Evolutionary conservation across 2,329 filamentous ascomycete genomes (phyloP), one percentile per base, ranked within the genome.

Genomic region (Penicillium sp.): DNA sequence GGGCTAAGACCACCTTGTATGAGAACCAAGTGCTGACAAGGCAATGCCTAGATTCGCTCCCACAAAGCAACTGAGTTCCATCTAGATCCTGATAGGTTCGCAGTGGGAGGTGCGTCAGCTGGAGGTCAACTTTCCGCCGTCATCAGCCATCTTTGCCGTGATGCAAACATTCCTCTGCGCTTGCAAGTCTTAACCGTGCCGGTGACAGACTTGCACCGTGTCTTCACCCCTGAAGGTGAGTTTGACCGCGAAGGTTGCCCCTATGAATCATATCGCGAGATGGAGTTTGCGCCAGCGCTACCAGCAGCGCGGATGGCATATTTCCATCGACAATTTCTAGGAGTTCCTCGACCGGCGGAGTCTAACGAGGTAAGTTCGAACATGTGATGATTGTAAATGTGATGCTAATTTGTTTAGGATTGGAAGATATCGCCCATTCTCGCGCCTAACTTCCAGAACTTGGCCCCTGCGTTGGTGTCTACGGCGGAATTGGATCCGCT

Each of bases 361-460:
- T 74, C 71, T 21, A 64, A 68, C 17, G 69, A 75, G 56, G 75
- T 77, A 56, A 65, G 71, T 63, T 43, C 35, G 38, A 6, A 13
- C 15, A 21, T 41, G 48, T 5, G 13, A 37, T 27, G 8, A 37
- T 51, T 29, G 27, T 21, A 43, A 50, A 40, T 33, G 43, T 21
- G 19, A 23, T 33, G 42, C 61, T 66, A 35, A 69, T 47, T 51
- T 10, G 17, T 9, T 4, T 47, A 76, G 73, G 72, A 77, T 57
- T 77, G 75, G 75, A 76, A 73, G 52, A 75, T 77, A 43, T 77
- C 75, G 5, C 75, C 75, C 4, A 76, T 78, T n/a, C 60, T 72
- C 17, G 70, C 75, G 4, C 66, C 71, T 3, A 69, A 69, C 48
- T 75, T 77, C 40, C 50, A 63, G 12, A 64, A 69, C 45, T 58